phyloP scores from a whole-genome alignment of 371 early-diverging fungal genomes.

The Mortierella sp. region DNA sequence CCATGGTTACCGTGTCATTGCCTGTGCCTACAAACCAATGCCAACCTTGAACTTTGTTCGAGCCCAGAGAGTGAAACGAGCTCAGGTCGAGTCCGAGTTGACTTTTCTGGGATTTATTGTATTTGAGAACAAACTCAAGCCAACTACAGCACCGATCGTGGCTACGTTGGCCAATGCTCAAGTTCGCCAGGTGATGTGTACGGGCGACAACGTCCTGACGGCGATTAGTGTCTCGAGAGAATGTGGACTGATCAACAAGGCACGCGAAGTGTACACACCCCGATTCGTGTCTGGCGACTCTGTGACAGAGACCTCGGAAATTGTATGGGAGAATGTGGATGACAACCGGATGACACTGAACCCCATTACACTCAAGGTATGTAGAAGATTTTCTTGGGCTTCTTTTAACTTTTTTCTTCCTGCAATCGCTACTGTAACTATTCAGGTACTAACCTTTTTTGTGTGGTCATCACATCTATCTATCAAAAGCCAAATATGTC shows the following conservation, averaged over 20 bases:
- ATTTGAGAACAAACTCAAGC: conserved; percentile 99
- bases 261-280: conserved; percentile 67
- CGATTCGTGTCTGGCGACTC: conserved; percentile 64
- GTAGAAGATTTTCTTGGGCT: too few species aligned
- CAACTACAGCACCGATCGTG: conserved; percentile 86
- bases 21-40: conserved; percentile 84
- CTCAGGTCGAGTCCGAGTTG: conserved; percentile 88
- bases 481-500: conserved; percentile 11
- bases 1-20: conserved; percentile 96
- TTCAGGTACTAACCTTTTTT: not conserved
- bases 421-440: not conserved
- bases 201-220: conserved; percentile 98
- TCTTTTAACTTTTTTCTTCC: not conserved
- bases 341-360: conserved; percentile 68
- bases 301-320: conserved; percentile 60
- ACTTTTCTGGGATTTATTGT: conserved; percentile 96
- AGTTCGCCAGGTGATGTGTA: conserved; percentile 98
- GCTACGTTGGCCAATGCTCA: conserved; percentile 86
- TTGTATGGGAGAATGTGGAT: conserved; percentile 81
- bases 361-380: conserved; percentile 63
- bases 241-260: conserved; percentile 79
- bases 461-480: not conserved
- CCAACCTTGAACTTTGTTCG: conserved; percentile 79
- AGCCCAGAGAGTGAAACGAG: conserved; percentile 83
- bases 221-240: conserved; percentile 97